Percentiles rank a stretch among this genome's conserved stretches.
These are phyloP conservation scores for Candida koratica DNA, from an alignment of 805 yeast genomes.

Conservation along the genomic window DNA sequence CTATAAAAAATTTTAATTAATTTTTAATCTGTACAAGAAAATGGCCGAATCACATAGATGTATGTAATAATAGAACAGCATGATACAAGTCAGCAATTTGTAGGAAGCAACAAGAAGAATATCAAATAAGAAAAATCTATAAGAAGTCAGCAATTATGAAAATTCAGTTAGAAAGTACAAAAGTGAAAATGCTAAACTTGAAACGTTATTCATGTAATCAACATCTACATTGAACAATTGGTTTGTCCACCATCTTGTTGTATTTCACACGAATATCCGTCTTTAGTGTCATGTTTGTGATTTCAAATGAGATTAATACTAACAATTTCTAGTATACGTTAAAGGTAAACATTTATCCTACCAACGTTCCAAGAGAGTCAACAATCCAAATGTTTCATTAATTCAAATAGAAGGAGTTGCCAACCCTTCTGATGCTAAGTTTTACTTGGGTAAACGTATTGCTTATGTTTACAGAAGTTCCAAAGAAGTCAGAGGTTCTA, in stretches of 20 bases:
- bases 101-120: too few relatives aligned
- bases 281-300: too few relatives aligned
- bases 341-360: slow-evolving; percentile 99
- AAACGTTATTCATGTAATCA: too few relatives aligned
- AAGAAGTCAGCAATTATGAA: too few relatives aligned
- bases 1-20: slow-evolving; percentile 13
- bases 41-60: slow-evolving; percentile 98
- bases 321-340: slow-evolving; percentile 79
- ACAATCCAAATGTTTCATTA: slow-evolving; percentile 97
- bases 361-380: slow-evolving; percentile 98
- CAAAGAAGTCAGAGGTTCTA: slow-evolving; percentile 97
- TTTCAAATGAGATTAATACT: too few relatives aligned
- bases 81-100: too few relatives aligned
- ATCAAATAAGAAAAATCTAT: too few relatives aligned
- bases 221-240: too few relatives aligned
- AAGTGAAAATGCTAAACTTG: too few relatives aligned
- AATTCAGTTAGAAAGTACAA: too few relatives aligned
- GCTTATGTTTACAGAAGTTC: slow-evolving; percentile 99
- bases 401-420: slow-evolving; percentile 96
- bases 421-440: slow-evolving; percentile 89
- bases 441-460: slow-evolving; percentile 99
- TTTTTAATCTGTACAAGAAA: slow-evolving; percentile 21
- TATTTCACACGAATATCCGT: too few relatives aligned
- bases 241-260: too few relatives aligned
- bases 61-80: slow-evolving; percentile 52